Conservation (phyloP, 2,329 filamentous ascomycete genomes). For the Paracoccidioides lutzii region DNA sequence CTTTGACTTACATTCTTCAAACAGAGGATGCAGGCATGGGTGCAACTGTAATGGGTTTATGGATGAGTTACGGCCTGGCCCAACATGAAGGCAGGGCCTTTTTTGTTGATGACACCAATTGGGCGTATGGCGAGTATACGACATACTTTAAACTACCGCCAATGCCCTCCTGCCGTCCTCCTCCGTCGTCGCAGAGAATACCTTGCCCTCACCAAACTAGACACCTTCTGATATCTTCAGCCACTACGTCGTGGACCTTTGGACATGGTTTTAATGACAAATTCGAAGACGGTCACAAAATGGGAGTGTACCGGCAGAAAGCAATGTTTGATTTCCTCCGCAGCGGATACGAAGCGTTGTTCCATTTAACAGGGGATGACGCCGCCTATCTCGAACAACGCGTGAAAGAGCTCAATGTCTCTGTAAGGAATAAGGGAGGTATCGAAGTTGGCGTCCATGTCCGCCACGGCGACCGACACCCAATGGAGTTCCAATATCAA, state of each 20-base stretch:
- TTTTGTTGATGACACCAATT: conserved; percentile 73
- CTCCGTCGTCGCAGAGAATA: conserved; percentile 61
- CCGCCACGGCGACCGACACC: conserved; percentile 66
- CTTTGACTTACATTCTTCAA: conserved; percentile 67
- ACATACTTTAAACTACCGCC: conserved; percentile 60
- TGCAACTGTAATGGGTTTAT: conserved; percentile 62
- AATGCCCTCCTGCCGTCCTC: conserved; percentile 52
- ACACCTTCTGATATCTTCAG: conserved; percentile 60
- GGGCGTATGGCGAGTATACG: conserved; percentile 66
- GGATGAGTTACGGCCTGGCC: conserved; percentile 72
- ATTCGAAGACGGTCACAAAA: conserved; percentile 39
- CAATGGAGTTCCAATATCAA: conserved; percentile 62
- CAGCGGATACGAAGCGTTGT: conserved; percentile 59
- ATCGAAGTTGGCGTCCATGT: conserved; percentile 61
- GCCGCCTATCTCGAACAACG: conserved; percentile 50
- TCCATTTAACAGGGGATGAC: conserved; percentile 55
- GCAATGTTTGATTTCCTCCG: conserved; percentile 57
- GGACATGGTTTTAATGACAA: conserved; percentile 44
- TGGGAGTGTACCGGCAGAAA: conserved; percentile 40
- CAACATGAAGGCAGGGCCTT: conserved; percentile 61
- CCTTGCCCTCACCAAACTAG: conserved; percentile 65
- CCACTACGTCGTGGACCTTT: conserved; percentile 53
- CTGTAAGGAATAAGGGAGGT: conserved; percentile 35
- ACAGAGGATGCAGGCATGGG: conserved; percentile 63
- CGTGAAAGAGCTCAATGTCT: conserved; percentile 41